These are phyloP conservation scores for Lactifluus piperatus DNA, from an alignment of 768 basidiomycete species.

Conservation along the genomic window DNA sequence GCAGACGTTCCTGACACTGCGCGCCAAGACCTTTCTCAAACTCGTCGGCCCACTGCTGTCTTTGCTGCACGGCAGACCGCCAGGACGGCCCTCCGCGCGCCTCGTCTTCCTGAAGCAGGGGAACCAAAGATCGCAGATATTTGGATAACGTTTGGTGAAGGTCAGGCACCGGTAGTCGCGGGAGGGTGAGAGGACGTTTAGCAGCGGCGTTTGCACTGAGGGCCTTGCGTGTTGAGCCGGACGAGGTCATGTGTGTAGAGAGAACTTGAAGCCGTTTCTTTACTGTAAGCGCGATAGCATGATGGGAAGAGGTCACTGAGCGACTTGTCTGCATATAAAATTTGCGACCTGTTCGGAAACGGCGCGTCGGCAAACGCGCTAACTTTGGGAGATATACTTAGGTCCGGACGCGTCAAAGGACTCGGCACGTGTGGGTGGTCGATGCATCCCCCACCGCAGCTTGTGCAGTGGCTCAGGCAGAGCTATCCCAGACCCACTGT, in stretches of 20 bases:
- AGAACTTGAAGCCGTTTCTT: neutral
- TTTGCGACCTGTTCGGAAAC: neutral
- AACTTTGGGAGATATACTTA: too few relatives aligned
- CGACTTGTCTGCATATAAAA: neutral
- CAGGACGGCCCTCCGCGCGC: constrained; percentile 45
- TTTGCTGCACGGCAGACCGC: constrained; percentile 41
- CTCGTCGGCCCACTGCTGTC: constrained; percentile 53
- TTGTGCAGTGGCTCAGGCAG: constrained; percentile 45
- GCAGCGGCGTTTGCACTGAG: neutral
- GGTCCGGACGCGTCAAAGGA: neutral
- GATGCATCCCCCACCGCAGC: constrained; percentile 27
- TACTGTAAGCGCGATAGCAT: constrained; percentile 1
- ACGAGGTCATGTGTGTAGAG: neutral
- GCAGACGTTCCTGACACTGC: constrained; percentile 60
- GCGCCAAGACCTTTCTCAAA: constrained; percentile 66
- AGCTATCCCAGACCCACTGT: constrained; percentile 54
- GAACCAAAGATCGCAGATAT: constrained; percentile 72
- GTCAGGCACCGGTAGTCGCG: constrained; percentile 77
- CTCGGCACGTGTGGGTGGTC: neutral
- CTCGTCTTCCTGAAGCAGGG: constrained; percentile 72
- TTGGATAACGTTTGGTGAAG: constrained; percentile 64
- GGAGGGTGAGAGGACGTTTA: constrained; percentile 28
- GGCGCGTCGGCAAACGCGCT: neutral
- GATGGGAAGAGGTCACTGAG: neutral
- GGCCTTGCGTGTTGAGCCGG: neutral